Conservation (phyloP, 2,329 filamentous ascomycete genomes). For the Colletotrichum theobromicola region DNA sequence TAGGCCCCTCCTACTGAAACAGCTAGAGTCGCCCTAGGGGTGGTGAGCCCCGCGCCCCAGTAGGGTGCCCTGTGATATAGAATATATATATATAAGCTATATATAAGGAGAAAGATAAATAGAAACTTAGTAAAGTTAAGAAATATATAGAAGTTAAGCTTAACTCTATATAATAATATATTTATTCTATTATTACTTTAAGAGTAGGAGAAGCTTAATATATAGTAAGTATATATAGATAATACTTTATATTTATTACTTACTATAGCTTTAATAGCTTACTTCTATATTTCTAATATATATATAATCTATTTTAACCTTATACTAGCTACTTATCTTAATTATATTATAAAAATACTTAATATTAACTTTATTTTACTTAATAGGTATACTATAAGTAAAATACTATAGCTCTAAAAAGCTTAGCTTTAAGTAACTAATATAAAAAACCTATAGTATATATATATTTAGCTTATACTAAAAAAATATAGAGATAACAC, state of each 20-base stretch:
- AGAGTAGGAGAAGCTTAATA: background rate
- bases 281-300: background rate
- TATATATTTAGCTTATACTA: background rate
- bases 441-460: background rate
- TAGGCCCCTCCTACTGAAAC: too few species aligned
- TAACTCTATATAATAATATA: background rate
- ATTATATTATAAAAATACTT: background rate
- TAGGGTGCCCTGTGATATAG: too few species aligned
- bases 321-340: background rate
- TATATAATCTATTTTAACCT: background rate
- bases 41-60: too few species aligned
- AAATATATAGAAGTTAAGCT: background rate
- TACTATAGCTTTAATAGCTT: background rate
- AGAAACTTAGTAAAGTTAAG: background rate
- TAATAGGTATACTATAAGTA: background rate
- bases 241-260: background rate
- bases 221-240: background rate
- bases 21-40: too few species aligned
- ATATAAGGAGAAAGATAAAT: background rate
- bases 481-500: background rate
- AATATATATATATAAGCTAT: background rate
- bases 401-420: background rate
- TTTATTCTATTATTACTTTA: background rate
- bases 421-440: background rate
- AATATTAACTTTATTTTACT: background rate